phyloP scores from a whole-genome alignment of 2,329 filamentous ascomycete genomes.

The Aspergillus hiratsukae region DNA sequence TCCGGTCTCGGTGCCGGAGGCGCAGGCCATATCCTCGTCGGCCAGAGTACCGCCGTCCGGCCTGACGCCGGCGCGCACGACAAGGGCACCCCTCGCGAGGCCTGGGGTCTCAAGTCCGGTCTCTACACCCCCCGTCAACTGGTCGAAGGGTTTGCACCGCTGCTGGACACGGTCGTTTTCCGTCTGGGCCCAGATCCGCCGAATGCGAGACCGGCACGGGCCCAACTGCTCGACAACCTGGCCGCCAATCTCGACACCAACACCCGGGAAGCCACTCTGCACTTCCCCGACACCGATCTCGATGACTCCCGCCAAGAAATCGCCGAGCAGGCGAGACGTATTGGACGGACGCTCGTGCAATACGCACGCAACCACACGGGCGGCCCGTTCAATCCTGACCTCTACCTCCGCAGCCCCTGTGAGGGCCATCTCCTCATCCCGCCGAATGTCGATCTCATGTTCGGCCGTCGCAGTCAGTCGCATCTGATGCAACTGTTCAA shows the following conservation, averaged over 20 bases:
- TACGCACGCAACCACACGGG: slow-evolving; percentile 9
- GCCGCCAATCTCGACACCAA: slow-evolving; percentile 15
- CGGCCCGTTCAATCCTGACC: slow-evolving; percentile 3
- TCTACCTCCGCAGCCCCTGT: slow-evolving; percentile 16
- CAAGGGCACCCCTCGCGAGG: slow-evolving; percentile 1
- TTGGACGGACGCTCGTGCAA: slow-evolving; percentile 12
- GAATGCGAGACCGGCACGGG: slow-evolving; percentile 1
- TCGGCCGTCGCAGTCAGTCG: slow-evolving; percentile 13
- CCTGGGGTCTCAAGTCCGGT: slow-evolving; percentile 13
- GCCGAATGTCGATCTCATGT: slow-evolving; percentile 17
- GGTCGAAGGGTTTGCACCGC: slow-evolving; percentile 15
- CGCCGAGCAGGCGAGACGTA: slow-evolving; percentile 11
- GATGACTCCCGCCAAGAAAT: slow-evolving; percentile 15
- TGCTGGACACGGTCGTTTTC: slow-evolving; percentile 15
- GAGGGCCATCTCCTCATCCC: slow-evolving; percentile 18
- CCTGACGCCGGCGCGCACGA: not conserved
- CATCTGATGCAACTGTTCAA: slow-evolving; percentile 22
- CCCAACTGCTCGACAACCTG: slow-evolving; percentile 3
- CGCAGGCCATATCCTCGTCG: not conserved
- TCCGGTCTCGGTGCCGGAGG: not conserved
- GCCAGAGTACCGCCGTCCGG: not conserved
- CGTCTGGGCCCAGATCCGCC: slow-evolving; percentile 10
- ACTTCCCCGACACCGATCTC: slow-evolving; percentile 1
- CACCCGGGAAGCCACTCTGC: slow-evolving; percentile 16
- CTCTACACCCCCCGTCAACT: slow-evolving; percentile 17